Base-by-base conservation (phyloP, 257 asterid genomes). In the Rehmannia glutinosa region DNA sequence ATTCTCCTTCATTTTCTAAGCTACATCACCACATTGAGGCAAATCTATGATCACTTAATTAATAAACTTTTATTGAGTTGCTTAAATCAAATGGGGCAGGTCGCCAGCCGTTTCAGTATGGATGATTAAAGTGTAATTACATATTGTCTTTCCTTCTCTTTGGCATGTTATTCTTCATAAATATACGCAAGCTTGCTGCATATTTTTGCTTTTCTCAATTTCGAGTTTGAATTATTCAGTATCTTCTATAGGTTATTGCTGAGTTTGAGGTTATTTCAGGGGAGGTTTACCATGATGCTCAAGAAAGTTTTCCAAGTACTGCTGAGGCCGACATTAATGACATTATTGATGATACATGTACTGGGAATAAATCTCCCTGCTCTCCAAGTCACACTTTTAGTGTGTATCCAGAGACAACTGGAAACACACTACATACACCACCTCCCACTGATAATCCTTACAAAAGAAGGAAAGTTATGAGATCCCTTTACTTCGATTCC, bases 281-380 rank as follows among this genome's bases (percentile, higher is more conserved):
- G 45, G 85, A 85, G 41, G 81, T 72, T 63, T 90, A 80, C 81
- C 73, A 79, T 63, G 97, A 87, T 70, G 84, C 95, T 27, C 79
- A 67, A 66, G 93, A 83, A 71, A 59, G 56, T 51, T 73, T 87
- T 58, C 70, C 70, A 21, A 53, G 51, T 41, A 47, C 69, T 39
- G 53, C 49, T 23, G 69, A 58, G 54, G 56, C 30, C 19, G 78
- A 77, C 11, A 72, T 27, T 2, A 58, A 56, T n/a, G 70, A 60
- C 64, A 47, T 54, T 46, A 47, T 57, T 58, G 77, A 58, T 72
- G 74, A 60, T 21, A 41, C 25, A 32, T 8, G 54, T 59, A 62
- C 69, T 2, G 65, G 24, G 66, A 76, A 68, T 55, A 83, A 69
- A 8, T 69, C 77, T 61, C 74, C 80, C 56, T 64, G 57, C 69